Base-by-base conservation (phyloP, 352 stramenopile genomes). In the Aphanomyces invadans region DNA sequence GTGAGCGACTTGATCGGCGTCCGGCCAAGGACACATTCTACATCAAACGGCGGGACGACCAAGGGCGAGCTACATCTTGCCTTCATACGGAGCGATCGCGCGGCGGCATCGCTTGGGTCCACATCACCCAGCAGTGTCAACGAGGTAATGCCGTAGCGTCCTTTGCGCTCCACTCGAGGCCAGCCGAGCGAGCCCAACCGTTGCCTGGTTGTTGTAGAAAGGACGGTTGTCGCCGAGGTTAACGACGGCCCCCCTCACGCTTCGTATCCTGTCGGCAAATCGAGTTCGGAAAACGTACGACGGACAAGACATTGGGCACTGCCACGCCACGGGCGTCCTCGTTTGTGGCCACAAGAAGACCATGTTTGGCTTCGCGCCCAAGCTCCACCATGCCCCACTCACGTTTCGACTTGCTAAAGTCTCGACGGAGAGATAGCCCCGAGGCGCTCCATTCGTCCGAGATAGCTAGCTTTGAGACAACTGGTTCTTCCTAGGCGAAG, bases 41-140 rank as follows among this genome's bases (percentile, higher is more conserved):
- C 2, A 0, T 25, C 17, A 45, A 4, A 36, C 7, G 15, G 19
- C 52, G 29, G n/a, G 10, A 9, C 10, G 5, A 45, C 25, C 29
- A 60, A 60, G 17, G 52, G 52, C 29, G 52, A 60, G 21, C 29
- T 60, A 4, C 52, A 60, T 15, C 28, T 60, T 11, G 31, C 23
- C 5, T 60, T 60, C 4, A 23, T n/a, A n/a, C n/a, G n/a, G 36
- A 42, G 36, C 36, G 36, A 42, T 15, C 36, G 36, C 10, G 49
- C 2, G 4, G 25, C 3, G 17, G 21, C 49, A 57, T 57, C 1
- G 23, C 49, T 21, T 57, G 45, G 45, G 25, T 31, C 45, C 10
- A 2, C 1, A 53, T 26, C 10, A 9, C 36, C 36, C 36, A 42
- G 7, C 36, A 42, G 36, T 15, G 36, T 36, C 11, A 21, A 38